A percentile compares a stretch with the other conserved stretches of the same genome.
These are phyloP conservation scores for Cyclostephanos tholiformis DNA, from an alignment of 108 stramenopile genomes.

Conservation along the genomic window DNA sequence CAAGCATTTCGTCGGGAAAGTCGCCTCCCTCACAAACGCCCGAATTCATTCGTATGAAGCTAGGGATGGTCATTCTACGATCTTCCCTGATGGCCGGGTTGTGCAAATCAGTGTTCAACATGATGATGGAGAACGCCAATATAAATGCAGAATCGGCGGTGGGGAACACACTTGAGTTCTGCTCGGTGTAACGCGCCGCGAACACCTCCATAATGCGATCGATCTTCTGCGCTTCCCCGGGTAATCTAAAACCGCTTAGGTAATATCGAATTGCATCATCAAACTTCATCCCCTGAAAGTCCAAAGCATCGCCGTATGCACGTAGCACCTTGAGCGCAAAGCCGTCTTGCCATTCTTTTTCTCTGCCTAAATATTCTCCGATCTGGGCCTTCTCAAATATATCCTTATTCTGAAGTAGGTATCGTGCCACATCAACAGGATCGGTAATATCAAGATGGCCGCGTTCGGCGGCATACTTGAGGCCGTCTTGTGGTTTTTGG, in stretches of 20 bases:
- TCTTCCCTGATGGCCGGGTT: slow-evolving; percentile 96
- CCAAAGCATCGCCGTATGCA: slow-evolving; percentile 88
- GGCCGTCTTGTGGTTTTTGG: slow-evolving; percentile 91
- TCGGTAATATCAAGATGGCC: slow-evolving; percentile 84
- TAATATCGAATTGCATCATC: slow-evolving; percentile 96
- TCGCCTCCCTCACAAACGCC: slow-evolving; percentile 97
- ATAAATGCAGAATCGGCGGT: slow-evolving; percentile 96
- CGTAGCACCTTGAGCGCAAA: slow-evolving; percentile 91
- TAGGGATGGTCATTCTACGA: slow-evolving; percentile 93
- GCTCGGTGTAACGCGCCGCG: slow-evolving; percentile 91
- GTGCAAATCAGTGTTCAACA: slow-evolving; percentile 98
- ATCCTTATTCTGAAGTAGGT: slow-evolving; percentile 86
- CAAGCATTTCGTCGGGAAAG: slow-evolving; percentile 88
- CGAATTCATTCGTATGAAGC: slow-evolving; percentile 94
- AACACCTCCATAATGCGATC: slow-evolving; percentile 99
- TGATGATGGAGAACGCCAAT: slow-evolving; percentile 97
- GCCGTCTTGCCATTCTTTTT: slow-evolving; percentile 90
- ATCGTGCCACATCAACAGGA: slow-evolving; percentile 87
- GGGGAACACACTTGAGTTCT: slow-evolving; percentile 89
- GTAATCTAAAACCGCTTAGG: slow-evolving; percentile 95
- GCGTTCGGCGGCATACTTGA: slow-evolving; percentile 82
- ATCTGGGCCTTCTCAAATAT: slow-evolving; percentile 95
- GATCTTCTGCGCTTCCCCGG: slow-evolving; percentile 99
- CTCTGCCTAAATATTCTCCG: slow-evolving; percentile 96
- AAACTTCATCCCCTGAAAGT: slow-evolving; percentile 89